Evolutionary conservation across 1,284 basidiomycete genomes (phyloP).

Genomic region (Athelia sp.): DNA sequence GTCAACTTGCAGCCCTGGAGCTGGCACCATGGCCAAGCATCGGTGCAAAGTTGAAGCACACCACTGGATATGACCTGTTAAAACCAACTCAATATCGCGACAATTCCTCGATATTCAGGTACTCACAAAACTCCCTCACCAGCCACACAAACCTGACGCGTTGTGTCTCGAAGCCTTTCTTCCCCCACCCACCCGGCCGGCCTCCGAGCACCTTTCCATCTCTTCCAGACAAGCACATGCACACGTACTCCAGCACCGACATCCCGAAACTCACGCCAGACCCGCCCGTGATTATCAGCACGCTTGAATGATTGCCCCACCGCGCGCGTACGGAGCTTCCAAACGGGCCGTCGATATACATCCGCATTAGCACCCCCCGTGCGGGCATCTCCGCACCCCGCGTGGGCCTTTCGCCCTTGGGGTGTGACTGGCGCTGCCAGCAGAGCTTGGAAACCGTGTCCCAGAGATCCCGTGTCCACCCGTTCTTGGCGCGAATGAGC

Average conservation of each 20-base stretch:
- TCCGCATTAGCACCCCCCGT: constrained; percentile 56
- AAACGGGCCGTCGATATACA: constrained; percentile 74
- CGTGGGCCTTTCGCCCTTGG: constrained; percentile 29
- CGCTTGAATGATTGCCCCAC: constrained; percentile 64
- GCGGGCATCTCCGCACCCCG: constrained; percentile 26
- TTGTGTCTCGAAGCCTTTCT: constrained; percentile 41
- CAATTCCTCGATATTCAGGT: background rate
- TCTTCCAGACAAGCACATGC: constrained; percentile 54
- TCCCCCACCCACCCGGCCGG: constrained; percentile 35
- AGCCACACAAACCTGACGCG: constrained; percentile 84
- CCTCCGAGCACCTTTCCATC: constrained; percentile 43
- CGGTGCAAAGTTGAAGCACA: constrained; percentile 65
- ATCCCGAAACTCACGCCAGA: constrained; percentile 79
- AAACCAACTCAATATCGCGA: background rate
- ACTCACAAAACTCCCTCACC: constrained; percentile 73
- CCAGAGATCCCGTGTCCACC: constrained; percentile 77
- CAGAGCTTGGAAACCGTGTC: constrained; percentile 39
- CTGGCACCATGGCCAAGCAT: constrained; percentile 61
- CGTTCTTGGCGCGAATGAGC: constrained; percentile 71
- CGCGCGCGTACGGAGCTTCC: constrained; percentile 66
- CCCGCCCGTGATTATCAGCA: constrained; percentile 74
- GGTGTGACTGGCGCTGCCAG: constrained; percentile 22
- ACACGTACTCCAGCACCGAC: constrained; percentile 69
- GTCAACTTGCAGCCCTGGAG: constrained; percentile 63
- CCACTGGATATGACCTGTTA: constrained; percentile 78